Percentiles rank a stretch among this genome's conserved stretches.
Conservation (phyloP, 306 rosid genomes). For the Dryas drummondii region DNA sequence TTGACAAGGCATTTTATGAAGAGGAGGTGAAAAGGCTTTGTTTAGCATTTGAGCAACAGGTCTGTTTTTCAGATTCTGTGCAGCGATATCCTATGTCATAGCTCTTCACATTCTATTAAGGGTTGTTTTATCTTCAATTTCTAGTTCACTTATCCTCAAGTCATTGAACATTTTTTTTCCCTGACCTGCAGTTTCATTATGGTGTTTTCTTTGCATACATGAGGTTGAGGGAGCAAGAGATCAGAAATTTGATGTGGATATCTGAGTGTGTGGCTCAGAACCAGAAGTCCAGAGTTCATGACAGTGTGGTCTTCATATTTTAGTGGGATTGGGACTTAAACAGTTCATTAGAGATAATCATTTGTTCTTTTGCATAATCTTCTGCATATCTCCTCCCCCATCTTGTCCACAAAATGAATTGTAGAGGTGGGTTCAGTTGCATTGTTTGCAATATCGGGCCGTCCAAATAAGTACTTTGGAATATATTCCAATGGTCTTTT, state of each 20-base stretch:
- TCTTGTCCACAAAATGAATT: slow-evolving; percentile 20
- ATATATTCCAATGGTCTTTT: not conserved
- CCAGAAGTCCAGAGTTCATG: slow-evolving; percentile 96
- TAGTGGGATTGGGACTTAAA: slow-evolving; percentile 34
- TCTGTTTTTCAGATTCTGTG: slow-evolving; percentile 19
- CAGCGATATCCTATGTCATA: not conserved
- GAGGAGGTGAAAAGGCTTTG: slow-evolving; percentile 99
- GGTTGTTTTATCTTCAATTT: not conserved
- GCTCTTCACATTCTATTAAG: not conserved
- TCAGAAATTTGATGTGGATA: slow-evolving; percentile 96
- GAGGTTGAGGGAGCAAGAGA: slow-evolving; percentile 98
- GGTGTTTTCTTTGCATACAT: slow-evolving; percentile 95
- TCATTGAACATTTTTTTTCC: not conserved
- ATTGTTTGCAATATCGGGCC: slow-evolving; percentile 34
- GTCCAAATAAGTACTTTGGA: slow-evolving; percentile 26
- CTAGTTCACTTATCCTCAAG: not conserved
- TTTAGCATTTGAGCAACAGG: slow-evolving; percentile 98
- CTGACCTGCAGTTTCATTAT: slow-evolving; percentile 77
- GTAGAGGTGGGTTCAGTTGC: slow-evolving; percentile 31
- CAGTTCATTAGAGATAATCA: slow-evolving; percentile 12
- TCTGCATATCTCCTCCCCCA: slow-evolving; percentile 39
- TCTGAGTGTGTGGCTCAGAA: slow-evolving; percentile 98
- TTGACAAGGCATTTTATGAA: slow-evolving; percentile 97
- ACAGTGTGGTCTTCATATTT: slow-evolving; percentile 94
- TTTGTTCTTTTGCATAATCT: slow-evolving; percentile 36